phyloP scores from a whole-genome alignment of 148 eudicot genomes.

The Limonium bicolor region DNA sequence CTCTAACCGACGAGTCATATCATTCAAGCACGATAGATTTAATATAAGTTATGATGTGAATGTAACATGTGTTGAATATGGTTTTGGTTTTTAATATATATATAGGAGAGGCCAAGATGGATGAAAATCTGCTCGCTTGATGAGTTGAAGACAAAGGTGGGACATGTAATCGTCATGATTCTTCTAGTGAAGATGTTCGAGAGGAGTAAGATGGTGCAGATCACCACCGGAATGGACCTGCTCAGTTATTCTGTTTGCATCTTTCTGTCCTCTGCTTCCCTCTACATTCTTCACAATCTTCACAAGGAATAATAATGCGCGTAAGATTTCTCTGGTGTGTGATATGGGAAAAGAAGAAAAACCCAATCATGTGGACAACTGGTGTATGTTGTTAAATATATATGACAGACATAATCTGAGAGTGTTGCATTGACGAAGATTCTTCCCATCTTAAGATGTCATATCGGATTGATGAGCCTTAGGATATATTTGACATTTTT shows the following conservation, averaged over 20 bases:
- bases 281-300: slow-evolving; percentile 81
- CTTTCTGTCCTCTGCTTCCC: slow-evolving; percentile 81
- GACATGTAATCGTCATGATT: slow-evolving; percentile 95
- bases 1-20: not conserved
- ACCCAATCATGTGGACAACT: too few species aligned
- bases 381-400: too few species aligned
- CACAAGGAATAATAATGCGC: too few species aligned
- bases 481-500: too few species aligned
- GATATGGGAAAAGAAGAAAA: too few species aligned
- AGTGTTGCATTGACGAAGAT: too few species aligned
- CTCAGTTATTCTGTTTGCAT: slow-evolving; percentile 76
- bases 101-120: slow-evolving; percentile 96
- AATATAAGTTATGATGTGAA: not conserved
- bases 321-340: too few species aligned
- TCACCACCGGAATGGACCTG: slow-evolving; percentile 77
- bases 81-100: not conserved
- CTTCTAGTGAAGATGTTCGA: slow-evolving; percentile 93
- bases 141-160: slow-evolving; percentile 88
- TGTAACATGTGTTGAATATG: not conserved
- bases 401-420: too few species aligned
- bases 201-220: slow-evolving; percentile 94
- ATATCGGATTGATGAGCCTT: too few species aligned
- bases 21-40: too few species aligned
- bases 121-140: slow-evolving; percentile 92
- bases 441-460: too few species aligned